Percentiles rank a stretch among this genome's conserved stretches.
These are phyloP conservation scores for Aspergillus texensis DNA, from an alignment of 2,329 filamentous ascomycete species.

Conservation along the genomic window DNA sequence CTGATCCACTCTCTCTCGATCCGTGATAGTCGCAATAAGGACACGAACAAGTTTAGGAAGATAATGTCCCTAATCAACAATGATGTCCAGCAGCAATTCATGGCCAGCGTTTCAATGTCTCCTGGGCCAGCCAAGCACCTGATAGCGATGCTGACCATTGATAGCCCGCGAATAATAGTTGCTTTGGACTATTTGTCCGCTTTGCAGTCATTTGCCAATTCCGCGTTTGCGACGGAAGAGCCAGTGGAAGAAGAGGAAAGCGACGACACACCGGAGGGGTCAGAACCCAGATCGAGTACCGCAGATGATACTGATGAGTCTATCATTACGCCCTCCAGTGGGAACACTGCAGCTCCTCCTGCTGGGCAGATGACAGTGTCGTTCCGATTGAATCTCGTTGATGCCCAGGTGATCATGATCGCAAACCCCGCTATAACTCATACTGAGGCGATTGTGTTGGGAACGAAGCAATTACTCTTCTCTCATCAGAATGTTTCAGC, in stretches of 20 bases:
- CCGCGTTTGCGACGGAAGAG: conserved; percentile 64
- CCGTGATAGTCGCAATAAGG: conserved; percentile 82
- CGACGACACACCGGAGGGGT: conserved; percentile 41
- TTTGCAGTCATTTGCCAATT: conserved; percentile 78
- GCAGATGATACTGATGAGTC: conserved; percentile 31
- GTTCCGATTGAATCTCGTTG: conserved; percentile 90
- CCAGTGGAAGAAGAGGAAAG: conserved; percentile 34
- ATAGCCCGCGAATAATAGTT: conserved; percentile 93
- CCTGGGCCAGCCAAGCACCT: conserved; percentile 78
- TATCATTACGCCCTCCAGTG: conserved; percentile 24
- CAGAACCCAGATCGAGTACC: conserved; percentile 37
- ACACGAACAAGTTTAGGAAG: conserved; percentile 93
- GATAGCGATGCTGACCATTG: conserved; percentile 89
- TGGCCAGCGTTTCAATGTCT: conserved; percentile 94
- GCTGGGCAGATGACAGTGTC: conserved; percentile 70
- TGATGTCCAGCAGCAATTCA: conserved; percentile 89
- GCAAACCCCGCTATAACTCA: conserved; percentile 88
- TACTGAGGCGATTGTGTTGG: conserved; percentile 93
- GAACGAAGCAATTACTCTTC: conserved; percentile 88
- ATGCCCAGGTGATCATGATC: conserved; percentile 94
- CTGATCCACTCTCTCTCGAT: conserved; percentile 94
- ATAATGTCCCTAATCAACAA: conserved; percentile 98
- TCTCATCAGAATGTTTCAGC: conserved; percentile 94
- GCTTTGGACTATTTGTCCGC: conserved; percentile 95
- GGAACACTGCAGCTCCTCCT: conserved; percentile 37